phyloP scores from a whole-genome alignment of 2,329 filamentous ascomycete genomes.

The Exophiala aquamarina region DNA sequence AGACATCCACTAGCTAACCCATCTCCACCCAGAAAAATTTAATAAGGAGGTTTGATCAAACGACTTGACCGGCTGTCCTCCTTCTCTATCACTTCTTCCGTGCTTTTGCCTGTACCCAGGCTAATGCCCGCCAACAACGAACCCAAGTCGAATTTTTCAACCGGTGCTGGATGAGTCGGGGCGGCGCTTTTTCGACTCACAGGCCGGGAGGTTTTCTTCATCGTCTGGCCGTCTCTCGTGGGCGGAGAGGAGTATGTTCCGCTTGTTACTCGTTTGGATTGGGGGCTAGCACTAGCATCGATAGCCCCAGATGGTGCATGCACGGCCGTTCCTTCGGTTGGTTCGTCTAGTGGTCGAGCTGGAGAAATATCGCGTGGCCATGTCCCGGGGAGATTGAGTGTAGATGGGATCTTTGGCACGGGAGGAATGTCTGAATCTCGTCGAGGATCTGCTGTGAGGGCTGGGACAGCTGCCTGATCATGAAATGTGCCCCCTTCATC shows the following conservation, averaged over 20 bases:
- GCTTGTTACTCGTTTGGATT: constrained; percentile 8
- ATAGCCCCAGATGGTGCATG: neutral
- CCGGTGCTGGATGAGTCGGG: constrained; percentile 6
- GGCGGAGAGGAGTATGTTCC: constrained; percentile 8
- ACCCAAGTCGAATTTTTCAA: constrained; percentile 24
- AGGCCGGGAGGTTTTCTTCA: constrained; percentile 13
- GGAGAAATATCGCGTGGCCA: constrained; percentile 39
- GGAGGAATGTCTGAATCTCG: constrained; percentile 41
- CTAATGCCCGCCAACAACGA: constrained; percentile 24
- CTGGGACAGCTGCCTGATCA: constrained; percentile 14
- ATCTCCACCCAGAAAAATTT: too few relatives aligned
- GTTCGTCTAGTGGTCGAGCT: constrained; percentile 14
- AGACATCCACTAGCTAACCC: too few relatives aligned
- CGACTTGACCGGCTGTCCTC: constrained; percentile 17
- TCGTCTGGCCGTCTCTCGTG: constrained; percentile 13
- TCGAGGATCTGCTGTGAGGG: constrained; percentile 10
- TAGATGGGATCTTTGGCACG: constrained; percentile 46
- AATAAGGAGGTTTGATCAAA: constrained; percentile 26
- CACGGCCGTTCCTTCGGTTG: neutral
- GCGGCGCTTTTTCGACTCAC: constrained; percentile 15
- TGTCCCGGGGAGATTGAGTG: constrained; percentile 42
- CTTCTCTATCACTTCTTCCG: constrained; percentile 4
- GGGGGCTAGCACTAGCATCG: constrained; percentile 4
- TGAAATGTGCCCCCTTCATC: constrained; percentile 14
- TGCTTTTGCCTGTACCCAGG: constrained; percentile 23